Base-by-base conservation (phyloP, 2,329 filamentous ascomycete genomes). In the Diplodia mutila region DNA sequence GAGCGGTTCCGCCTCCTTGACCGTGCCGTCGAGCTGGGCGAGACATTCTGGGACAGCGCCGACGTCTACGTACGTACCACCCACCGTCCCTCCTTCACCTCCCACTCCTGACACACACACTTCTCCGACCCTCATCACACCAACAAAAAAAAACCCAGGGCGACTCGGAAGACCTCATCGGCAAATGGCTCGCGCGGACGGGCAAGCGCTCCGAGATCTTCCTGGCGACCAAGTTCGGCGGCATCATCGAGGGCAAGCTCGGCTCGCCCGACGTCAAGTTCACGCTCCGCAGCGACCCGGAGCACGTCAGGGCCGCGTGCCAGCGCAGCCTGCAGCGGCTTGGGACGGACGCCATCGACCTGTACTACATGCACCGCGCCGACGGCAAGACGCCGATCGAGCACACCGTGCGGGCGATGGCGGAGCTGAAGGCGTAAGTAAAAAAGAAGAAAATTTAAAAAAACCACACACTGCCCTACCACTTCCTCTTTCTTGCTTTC, bases 171-270 rank as follows among this genome's bases (percentile, higher is more conserved):
- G 73, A 75, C 37, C 70, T 79, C 3, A 49, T 79, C 0, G 72
- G 73, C 8, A 75, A 74, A 49, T 79, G 75, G 75, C 78, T 78
- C 69, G 69, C 71, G 46, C 71, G 70, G 29, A 65, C 65, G 42
- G 65, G 57, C 23, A 67, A 68, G 23, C 64, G 69, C 4, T 37
- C 59, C n/a, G 61, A 69, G 3, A 66, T 69, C 5, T 71, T 69
- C 74, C 76, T 85, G n/a, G 83, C 84, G 0, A 82, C 84, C 71
- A 86, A 87, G 73, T 87, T 87, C 72, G 85, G 77, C 54, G 80
- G 81, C 67, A 51, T 51, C 48, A 51, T 51, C 48, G 48, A 51
- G 48, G 48, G 48, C 48, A 51, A 51, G 48, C 23, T 51, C 48
- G 48, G 29, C n/a, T 57, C 34, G 5, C 34, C 29, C 27, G 53